Evolutionary conservation across 2,329 filamentous ascomycete species (phyloP).

Genomic region (Aurifilum marmelostoma): DNA sequence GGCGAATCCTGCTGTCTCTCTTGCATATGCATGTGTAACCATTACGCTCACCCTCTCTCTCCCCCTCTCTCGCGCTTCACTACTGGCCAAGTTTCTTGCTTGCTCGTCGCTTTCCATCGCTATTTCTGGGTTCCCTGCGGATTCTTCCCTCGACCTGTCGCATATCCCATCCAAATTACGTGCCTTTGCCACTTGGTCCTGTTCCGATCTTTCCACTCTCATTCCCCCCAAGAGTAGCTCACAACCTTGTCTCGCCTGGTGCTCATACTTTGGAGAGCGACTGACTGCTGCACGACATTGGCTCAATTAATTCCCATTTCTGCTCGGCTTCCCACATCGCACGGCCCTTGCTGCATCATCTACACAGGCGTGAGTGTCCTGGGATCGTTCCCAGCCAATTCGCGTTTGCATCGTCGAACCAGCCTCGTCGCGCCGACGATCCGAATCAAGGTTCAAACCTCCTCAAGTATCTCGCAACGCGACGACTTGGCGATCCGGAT

Average conservation of each 20-base stretch:
- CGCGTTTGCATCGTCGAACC: neutral
- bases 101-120: slow-evolving; percentile 6
- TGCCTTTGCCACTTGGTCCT: neutral
- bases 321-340: neutral
- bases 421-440: neutral
- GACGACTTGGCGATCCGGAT: neutral
- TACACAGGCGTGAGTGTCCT: neutral
- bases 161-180: neutral
- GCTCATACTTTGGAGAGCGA: neutral
- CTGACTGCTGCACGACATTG: neutral
- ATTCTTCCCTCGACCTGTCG: slow-evolving; percentile 11
- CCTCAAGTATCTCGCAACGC: neutral
- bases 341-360: slow-evolving; percentile 2
- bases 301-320: neutral
- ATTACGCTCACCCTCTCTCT: neutral
- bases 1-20: neutral
- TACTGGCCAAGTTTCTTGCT: slow-evolving; percentile 11
- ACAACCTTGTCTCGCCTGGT: neutral
- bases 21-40: neutral
- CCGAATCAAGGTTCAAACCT: neutral
- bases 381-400: neutral
- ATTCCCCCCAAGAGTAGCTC: neutral
- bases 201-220: neutral
- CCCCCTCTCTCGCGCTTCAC: neutral
- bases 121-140: slow-evolving; percentile 1